Base-by-base conservation (phyloP, 176 grass and related monocot genomes). In the Juncus effusus region DNA sequence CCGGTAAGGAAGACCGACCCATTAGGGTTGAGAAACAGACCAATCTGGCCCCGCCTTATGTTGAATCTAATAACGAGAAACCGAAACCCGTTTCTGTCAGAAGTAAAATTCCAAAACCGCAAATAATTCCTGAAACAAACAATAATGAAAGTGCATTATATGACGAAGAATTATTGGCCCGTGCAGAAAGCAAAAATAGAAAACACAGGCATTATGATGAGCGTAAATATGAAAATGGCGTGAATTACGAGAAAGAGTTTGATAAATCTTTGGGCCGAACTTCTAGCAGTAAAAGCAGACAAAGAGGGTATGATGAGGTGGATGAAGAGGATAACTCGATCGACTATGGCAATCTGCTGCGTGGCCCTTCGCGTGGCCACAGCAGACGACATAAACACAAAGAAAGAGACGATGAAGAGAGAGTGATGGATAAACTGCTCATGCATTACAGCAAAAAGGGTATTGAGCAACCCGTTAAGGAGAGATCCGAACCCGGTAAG, bases 381-480 rank as follows among this genome's bases (percentile, higher is more conserved):
- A 55, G 78, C 41, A 99, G 63, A 38, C 93, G 63, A 50, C 76
- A 80, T 59, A 79, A 63, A 64, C 83, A 81, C 14, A 72, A 57
- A 60, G 74, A 73, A 10, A 28, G 51, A 11, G 76, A 91, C n/a
- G 74, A 87, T 1, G 81, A 87, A 41, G 95, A 99, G 61, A 92
- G 51, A 59, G 80, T 84, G 80, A 78, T 94, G 83, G 95, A 99
- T 54, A 90, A 84, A 50, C 80, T 94, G 56, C 78, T 94, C 49
- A 77, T 65, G 73, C 78, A 94, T 41, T 85, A 93, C 67, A 90
- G 89, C 78, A 83, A 77, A 76, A 99, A 99, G 81, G 81, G 85
- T 36, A 28, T 4, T 67, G 7, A 83, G 61, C 2, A 86, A 38
- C 65, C 15, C 36, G 15, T 36, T 5, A 53, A 69, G 70, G 78